Evolutionary conservation across 805 yeast species (phyloP).

Genomic region (Myxozyma sirexii): DNA sequence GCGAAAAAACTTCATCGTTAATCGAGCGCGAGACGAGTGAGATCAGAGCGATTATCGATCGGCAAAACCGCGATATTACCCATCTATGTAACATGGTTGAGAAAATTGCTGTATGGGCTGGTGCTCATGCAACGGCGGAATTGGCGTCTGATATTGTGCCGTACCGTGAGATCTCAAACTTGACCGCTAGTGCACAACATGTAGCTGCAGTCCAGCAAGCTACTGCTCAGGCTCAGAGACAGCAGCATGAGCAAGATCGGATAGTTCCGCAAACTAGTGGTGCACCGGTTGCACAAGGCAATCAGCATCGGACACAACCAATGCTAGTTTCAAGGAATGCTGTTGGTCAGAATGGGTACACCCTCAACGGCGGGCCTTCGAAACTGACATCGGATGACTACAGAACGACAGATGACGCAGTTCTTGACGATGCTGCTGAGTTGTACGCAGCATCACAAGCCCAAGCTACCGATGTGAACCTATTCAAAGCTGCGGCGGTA

Average conservation of each 20-base stretch:
- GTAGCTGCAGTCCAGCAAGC: constrained; percentile 8
- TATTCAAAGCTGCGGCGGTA: constrained; percentile 15
- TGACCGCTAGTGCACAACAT: constrained; percentile 1
- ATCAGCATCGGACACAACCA: neutral
- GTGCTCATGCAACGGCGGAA: constrained; percentile 7
- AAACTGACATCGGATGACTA: neutral
- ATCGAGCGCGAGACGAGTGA: constrained; percentile 22
- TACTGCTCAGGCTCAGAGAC: constrained; percentile 4
- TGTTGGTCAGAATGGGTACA: neutral
- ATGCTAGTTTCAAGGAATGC: neutral
- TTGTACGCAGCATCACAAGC: constrained; percentile 7
- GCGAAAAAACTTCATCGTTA: constrained; percentile 18
- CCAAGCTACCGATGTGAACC: constrained; percentile 9
- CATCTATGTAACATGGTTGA: constrained; percentile 20
- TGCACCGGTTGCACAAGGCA: neutral
- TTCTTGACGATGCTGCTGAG: constrained; percentile 3
- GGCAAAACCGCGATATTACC: constrained; percentile 15
- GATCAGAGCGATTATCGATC: constrained; percentile 20
- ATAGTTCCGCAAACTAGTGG: neutral
- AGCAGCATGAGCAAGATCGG: constrained; percentile 3
- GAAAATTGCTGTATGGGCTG: constrained; percentile 22
- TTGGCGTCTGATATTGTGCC: constrained; percentile 20
- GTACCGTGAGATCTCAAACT: constrained; percentile 4
- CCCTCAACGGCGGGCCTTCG: neutral
- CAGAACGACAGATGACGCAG: neutral